These are phyloP conservation scores for Phytopythium litorale DNA, from an alignment of 352 stramenopile genomes.

Conservation along the genomic window DNA sequence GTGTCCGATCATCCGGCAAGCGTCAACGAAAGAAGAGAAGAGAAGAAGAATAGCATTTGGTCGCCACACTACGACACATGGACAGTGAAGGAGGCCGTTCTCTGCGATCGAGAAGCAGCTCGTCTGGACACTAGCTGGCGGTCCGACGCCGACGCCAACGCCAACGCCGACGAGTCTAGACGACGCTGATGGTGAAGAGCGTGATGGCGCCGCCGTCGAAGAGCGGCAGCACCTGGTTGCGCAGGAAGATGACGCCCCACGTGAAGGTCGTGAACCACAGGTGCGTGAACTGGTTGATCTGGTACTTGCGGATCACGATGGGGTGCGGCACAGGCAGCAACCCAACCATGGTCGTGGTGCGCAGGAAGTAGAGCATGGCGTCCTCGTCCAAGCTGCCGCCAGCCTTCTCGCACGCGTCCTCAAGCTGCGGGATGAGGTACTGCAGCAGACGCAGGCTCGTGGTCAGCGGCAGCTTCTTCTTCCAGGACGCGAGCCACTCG, in stretches of 20 bases:
- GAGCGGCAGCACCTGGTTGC: constrained; percentile 95
- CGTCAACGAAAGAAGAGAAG: background rate
- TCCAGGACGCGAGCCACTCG: constrained; percentile 94
- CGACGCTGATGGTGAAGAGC: constrained; percentile 92
- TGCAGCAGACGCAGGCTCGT: constrained; percentile 94
- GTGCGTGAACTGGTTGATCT: constrained; percentile 98
- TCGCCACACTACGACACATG: background rate
- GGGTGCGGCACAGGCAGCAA: constrained; percentile 95
- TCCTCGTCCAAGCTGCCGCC: constrained; percentile 92
- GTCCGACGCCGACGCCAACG: too few relatives aligned
- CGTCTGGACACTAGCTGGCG: background rate
- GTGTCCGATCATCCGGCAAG: too few relatives aligned
- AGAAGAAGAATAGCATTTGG: background rate
- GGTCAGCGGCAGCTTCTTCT: constrained; percentile 93
- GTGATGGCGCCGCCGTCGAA: constrained; percentile 97
- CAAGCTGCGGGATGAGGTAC: constrained; percentile 90
- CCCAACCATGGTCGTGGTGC: constrained; percentile 98
- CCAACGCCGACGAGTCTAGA: constrained; percentile 28
- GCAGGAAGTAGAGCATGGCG: constrained; percentile 95
- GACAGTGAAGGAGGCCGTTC: background rate
- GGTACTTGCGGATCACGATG: constrained; percentile 99
- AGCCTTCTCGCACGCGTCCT: constrained; percentile 69
- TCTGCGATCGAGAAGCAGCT: constrained; percentile 3
- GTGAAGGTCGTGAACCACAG: constrained; percentile 99
- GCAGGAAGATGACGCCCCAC: constrained; percentile 98